These are phyloP conservation scores for Guadua angustifolia DNA, from an alignment of 176 grass and related monocot genomes.

Conservation along the genomic window DNA sequence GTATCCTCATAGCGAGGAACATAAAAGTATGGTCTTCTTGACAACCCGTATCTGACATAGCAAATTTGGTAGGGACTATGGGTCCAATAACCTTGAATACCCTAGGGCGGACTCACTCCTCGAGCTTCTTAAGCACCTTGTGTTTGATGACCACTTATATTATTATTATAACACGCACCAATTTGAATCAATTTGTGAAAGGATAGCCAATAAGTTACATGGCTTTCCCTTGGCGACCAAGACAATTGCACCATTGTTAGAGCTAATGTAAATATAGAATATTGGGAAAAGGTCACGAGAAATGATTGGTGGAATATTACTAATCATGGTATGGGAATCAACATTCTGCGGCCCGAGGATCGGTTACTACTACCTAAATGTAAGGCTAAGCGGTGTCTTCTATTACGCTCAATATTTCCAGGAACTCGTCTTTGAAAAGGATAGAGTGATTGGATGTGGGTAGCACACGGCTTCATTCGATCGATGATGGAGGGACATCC, in stretches of 20 bases:
- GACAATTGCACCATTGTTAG: background rate
- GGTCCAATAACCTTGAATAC: background rate
- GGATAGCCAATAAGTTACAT: background rate
- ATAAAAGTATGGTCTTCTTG: too few species aligned
- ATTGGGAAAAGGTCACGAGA: slow-evolving; percentile 29
- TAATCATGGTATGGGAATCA: background rate
- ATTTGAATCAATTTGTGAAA: background rate
- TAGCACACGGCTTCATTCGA: slow-evolving; percentile 34
- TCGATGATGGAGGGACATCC: background rate
- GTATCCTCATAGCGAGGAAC: too few species aligned
- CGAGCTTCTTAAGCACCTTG: too few species aligned
- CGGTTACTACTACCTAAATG: slow-evolving; percentile 11
- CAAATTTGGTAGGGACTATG: background rate
- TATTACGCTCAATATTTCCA: slow-evolving; percentile 28
- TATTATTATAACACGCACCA: too few species aligned
- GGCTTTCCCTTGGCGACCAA: slow-evolving; percentile 7
- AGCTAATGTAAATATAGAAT: background rate
- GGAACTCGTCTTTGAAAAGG: slow-evolving; percentile 1
- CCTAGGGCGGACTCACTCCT: background rate
- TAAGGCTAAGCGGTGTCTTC: slow-evolving; percentile 23
- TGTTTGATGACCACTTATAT: too few species aligned
- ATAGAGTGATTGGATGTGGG: slow-evolving; percentile 33
- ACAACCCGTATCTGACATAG: background rate
- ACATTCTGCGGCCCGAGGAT: slow-evolving; percentile 3
- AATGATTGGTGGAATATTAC: slow-evolving; percentile 53